These are phyloP conservation scores for Mucor lusitanicus DNA, from an alignment of 371 early-diverging fungal species.

Conservation along the genomic window DNA sequence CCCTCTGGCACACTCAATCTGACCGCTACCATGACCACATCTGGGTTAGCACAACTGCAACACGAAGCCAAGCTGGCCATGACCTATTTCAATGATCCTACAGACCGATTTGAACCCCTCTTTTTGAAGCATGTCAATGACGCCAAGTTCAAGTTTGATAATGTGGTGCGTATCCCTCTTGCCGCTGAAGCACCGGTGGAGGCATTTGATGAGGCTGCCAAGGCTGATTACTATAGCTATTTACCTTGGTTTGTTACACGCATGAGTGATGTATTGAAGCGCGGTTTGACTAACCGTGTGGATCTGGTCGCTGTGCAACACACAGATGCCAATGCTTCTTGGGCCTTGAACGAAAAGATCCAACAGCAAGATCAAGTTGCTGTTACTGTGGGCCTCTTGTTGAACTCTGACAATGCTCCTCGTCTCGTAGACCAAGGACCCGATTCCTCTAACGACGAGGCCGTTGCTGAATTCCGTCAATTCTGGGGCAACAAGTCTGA, in stretches of 20 bases:
- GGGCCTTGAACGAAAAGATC: conserved; percentile 32
- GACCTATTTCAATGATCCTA: conserved; percentile 60
- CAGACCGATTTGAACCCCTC: conserved; percentile 72
- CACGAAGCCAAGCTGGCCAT: conserved; percentile 70
- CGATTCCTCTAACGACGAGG: conserved; percentile 60
- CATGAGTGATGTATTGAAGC: conserved; percentile 55
- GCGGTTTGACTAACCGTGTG: conserved; percentile 72
- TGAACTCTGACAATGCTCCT: conserved; percentile 66
- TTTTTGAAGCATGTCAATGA: conserved; percentile 76
- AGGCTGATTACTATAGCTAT: conserved; percentile 61
- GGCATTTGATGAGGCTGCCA: conserved; percentile 49
- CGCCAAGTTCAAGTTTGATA: conserved; percentile 66
- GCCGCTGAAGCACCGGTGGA: conserved; percentile 12
- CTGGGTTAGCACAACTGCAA: conserved; percentile 66
- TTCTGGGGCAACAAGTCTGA: conserved; percentile 89
- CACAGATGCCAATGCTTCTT: conserved; percentile 19
- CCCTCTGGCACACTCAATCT: conserved; percentile 83
- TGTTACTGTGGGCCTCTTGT: conserved; percentile 67
- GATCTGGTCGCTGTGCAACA: conserved; percentile 57
- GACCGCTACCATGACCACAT: conserved; percentile 62
- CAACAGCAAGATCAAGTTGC: background rate
- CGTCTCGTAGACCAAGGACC: conserved; percentile 85
- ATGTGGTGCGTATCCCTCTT: conserved; percentile 37
- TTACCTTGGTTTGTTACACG: conserved; percentile 53
- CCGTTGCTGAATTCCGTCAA: conserved; percentile 68